phyloP scores from a whole-genome alignment of 2,329 filamentous ascomycete species.

The Cordyceps farinosa region DNA sequence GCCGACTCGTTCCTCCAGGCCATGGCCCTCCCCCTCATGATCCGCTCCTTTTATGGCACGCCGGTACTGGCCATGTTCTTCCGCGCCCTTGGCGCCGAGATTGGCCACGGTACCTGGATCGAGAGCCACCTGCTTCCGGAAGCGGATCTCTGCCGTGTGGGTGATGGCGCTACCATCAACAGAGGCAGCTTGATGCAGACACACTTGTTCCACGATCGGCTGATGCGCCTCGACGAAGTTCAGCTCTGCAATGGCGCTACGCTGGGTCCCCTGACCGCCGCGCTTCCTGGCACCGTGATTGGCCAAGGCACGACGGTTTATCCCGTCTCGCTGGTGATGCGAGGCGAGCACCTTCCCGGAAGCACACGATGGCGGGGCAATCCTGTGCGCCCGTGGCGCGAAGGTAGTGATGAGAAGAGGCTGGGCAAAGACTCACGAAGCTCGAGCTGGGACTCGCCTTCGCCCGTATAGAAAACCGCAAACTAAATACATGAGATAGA shows the following conservation, averaged over 20 bases:
- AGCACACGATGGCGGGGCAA: slow-evolving; percentile 24
- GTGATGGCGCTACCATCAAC: slow-evolving; percentile 23
- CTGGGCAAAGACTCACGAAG: background rate
- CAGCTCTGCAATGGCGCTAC: slow-evolving; percentile 22
- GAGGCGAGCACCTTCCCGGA: slow-evolving; percentile 22
- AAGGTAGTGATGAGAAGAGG: background rate
- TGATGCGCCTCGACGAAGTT: slow-evolving; percentile 24
- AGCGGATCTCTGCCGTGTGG: slow-evolving; percentile 21
- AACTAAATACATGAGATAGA: background rate
- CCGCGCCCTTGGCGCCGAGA: slow-evolving; percentile 22
- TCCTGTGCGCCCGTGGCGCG: slow-evolving; percentile 22
- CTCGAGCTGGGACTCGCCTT: slow-evolving; percentile 12
- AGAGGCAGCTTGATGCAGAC: slow-evolving; percentile 23
- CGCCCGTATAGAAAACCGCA: background rate
- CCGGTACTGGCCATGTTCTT: slow-evolving; percentile 22
- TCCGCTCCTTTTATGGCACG: slow-evolving; percentile 21
- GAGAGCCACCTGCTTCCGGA: slow-evolving; percentile 25
- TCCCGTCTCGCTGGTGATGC: slow-evolving; percentile 23
- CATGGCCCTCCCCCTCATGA: slow-evolving; percentile 21
- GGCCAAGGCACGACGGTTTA: slow-evolving; percentile 22
- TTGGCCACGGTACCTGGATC: slow-evolving; percentile 24
- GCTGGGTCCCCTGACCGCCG: slow-evolving; percentile 21
- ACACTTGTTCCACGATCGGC: slow-evolving; percentile 24
- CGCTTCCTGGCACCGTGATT: slow-evolving; percentile 23
- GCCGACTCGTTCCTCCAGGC: slow-evolving; percentile 57